Evolutionary conservation across 352 stramenopile genomes (phyloP).

Genomic region (Pythium sukuiense): DNA sequence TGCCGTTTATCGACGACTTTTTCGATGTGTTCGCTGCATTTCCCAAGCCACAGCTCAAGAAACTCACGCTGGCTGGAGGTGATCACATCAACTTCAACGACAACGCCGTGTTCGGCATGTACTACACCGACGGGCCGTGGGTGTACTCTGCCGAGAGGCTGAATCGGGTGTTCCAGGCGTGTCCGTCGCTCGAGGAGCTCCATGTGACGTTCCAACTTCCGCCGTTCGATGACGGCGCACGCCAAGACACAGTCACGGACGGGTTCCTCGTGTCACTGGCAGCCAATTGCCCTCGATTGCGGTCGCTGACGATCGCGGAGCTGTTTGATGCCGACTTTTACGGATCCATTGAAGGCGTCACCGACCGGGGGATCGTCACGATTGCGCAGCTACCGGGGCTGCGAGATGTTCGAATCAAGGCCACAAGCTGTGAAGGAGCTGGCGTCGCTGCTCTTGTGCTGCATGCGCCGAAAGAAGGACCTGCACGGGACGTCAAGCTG

Average conservation of each 20-base stretch:
- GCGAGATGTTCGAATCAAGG: conserved; percentile 16
- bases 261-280: conserved; percentile 15
- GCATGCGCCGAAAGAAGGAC: background rate
- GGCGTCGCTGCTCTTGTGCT: conserved; percentile 11
- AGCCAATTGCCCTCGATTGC: conserved; percentile 13
- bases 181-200: conserved; percentile 20
- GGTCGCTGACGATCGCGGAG: conserved; percentile 19
- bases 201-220: conserved; percentile 23
- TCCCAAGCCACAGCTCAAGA: conserved; percentile 26
- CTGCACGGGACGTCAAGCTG: conserved; percentile 13
- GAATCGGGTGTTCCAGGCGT: conserved; percentile 16
- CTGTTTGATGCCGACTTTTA: conserved; percentile 23
- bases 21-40: conserved; percentile 47
- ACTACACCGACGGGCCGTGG: conserved; percentile 27
- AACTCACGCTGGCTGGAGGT: conserved; percentile 21
- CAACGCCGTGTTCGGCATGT: conserved; percentile 23
- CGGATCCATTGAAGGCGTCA: conserved; percentile 23
- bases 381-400: conserved; percentile 11
- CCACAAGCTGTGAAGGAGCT: conserved; percentile 13
- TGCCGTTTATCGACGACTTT: conserved; percentile 68
- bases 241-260: conserved; percentile 20
- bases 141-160: conserved; percentile 10
- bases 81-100: conserved; percentile 29
- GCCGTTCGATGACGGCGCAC: conserved; percentile 18
- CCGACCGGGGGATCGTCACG: conserved; percentile 12